These are phyloP conservation scores for Avena eriantha DNA, from an alignment of 176 grass and related monocot genomes.

Conservation along the genomic window DNA sequence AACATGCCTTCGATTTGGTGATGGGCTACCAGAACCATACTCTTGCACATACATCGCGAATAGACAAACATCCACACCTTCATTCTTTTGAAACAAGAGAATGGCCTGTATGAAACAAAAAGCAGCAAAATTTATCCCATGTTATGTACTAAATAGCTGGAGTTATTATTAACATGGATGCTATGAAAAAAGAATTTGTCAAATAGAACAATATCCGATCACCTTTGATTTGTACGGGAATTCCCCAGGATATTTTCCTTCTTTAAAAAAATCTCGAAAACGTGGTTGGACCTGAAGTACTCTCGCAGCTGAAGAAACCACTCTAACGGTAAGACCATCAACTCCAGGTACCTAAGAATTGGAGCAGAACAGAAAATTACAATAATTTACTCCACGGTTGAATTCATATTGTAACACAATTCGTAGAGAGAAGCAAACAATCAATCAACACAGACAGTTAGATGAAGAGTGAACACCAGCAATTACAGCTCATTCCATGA, in stretches of 20 bases:
- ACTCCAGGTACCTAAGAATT: slow-evolving; percentile 76
- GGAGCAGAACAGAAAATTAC: slow-evolving; percentile 39
- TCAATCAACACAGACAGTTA: slow-evolving; percentile 1
- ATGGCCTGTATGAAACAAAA: slow-evolving; percentile 73
- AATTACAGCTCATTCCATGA: background rate
- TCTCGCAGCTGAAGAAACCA: slow-evolving; percentile 82
- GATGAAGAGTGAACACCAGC: slow-evolving; percentile 18
- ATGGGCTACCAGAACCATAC: slow-evolving; percentile 75
- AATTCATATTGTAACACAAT: slow-evolving; percentile 31
- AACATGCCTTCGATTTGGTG: slow-evolving; percentile 81
- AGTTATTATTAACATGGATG: slow-evolving; percentile 19
- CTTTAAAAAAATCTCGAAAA: slow-evolving; percentile 74
- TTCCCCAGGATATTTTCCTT: slow-evolving; percentile 77
- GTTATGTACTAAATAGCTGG: slow-evolving; percentile 5
- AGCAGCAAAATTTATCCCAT: background rate
- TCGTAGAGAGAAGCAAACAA: slow-evolving; percentile 10
- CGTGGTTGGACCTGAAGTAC: slow-evolving; percentile 67
- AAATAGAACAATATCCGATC: slow-evolving; percentile 14
- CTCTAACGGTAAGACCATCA: slow-evolving; percentile 88
- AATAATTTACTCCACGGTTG: slow-evolving; percentile 35
- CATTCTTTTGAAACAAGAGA: slow-evolving; percentile 92
- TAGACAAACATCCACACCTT: slow-evolving; percentile 93
- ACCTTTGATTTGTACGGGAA: slow-evolving; percentile 99
- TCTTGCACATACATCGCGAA: slow-evolving; percentile 99
- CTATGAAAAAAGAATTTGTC: slow-evolving; percentile 21